Conservation (phyloP, 768 basidiomycete species). For the Kwoniella sp. region DNA sequence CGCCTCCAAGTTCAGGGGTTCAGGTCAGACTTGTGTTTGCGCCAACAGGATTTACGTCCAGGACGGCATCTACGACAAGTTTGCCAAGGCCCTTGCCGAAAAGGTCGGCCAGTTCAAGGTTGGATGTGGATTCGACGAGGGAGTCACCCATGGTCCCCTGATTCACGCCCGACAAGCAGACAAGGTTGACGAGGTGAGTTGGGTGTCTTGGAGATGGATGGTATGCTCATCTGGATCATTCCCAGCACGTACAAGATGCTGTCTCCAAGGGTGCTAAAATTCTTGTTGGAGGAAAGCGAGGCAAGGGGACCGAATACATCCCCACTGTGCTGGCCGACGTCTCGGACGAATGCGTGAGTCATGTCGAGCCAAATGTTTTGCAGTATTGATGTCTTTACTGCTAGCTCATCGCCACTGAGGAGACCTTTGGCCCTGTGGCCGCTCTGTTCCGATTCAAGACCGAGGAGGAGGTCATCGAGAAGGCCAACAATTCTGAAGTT, state of each 20-base stretch:
- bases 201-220: not conserved
- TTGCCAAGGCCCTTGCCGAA: slow-evolving; percentile 78
- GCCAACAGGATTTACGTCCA: slow-evolving; percentile 87
- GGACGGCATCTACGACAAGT: slow-evolving; percentile 83
- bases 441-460: slow-evolving; percentile 78
- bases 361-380: not conserved
- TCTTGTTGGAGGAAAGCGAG: slow-evolving; percentile 76
- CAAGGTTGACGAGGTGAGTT: slow-evolving; percentile 62
- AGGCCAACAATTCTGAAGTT: slow-evolving; percentile 72
- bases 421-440: slow-evolving; percentile 77
- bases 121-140: slow-evolving; percentile 77
- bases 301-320: slow-evolving; percentile 52
- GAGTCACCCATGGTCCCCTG: slow-evolving; percentile 85
- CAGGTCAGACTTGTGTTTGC: slow-evolving; percentile 51
- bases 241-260: slow-evolving; percentile 78
- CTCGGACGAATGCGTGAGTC: slow-evolving; percentile 56
- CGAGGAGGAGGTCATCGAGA: slow-evolving; percentile 77
- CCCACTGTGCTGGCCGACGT: slow-evolving; percentile 91
- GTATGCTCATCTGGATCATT: not conserved
- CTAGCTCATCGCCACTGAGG: slow-evolving; percentile 64
- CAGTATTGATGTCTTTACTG: not conserved
- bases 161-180: slow-evolving; percentile 80
- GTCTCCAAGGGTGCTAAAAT: slow-evolving; percentile 77
- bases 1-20: slow-evolving; percentile 48
- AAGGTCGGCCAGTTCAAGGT: slow-evolving; percentile 59